Percentiles rank a stretch among this genome's conserved stretches.
Evolutionary conservation across 495 filamentous ascomycete genomes (phyloP).

Genomic region (Penicillium daleae): DNA sequence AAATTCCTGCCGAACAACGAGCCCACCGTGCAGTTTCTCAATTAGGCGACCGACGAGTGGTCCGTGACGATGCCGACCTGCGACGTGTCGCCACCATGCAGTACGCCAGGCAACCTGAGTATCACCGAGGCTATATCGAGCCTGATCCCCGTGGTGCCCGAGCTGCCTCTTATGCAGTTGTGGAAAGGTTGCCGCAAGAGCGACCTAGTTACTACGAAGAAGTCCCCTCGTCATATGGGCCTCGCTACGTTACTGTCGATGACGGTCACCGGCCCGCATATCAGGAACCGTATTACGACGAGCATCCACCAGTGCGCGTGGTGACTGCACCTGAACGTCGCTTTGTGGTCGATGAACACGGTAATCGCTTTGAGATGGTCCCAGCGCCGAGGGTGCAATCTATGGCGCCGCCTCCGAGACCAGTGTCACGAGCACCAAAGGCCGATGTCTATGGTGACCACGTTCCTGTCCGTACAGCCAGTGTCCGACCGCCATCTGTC

Average conservation of each 20-base stretch:
- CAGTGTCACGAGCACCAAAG: slow-evolving; percentile 35
- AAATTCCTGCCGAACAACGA: slow-evolving; percentile 43
- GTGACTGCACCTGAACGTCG: slow-evolving; percentile 63
- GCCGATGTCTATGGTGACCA: slow-evolving; percentile 45
- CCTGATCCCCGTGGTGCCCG: slow-evolving; percentile 52
- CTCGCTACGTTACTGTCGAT: slow-evolving; percentile 53
- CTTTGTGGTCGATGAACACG: slow-evolving; percentile 71
- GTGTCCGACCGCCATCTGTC: slow-evolving; percentile 47
- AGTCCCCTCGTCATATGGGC: slow-evolving; percentile 43
- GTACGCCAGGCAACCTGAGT: slow-evolving; percentile 53
- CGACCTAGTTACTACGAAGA: slow-evolving; percentile 62
- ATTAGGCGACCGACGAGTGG: slow-evolving; percentile 41
- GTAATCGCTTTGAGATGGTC: slow-evolving; percentile 68
- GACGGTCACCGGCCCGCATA: slow-evolving; percentile 60
- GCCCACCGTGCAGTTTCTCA: slow-evolving; percentile 47
- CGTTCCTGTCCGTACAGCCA: slow-evolving; percentile 36
- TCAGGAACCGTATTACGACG: slow-evolving; percentile 52
- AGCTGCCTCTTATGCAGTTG: slow-evolving; percentile 63
- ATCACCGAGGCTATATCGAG: slow-evolving; percentile 51
- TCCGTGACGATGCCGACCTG: slow-evolving; percentile 60
- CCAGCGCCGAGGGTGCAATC: slow-evolving; percentile 47
- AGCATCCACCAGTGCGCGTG: slow-evolving; percentile 47
- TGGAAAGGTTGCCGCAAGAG: slow-evolving; percentile 55
- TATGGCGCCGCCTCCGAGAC: slow-evolving; percentile 54
- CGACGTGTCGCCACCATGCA: slow-evolving; percentile 63